Base-by-base conservation (phyloP, 1,284 basidiomycete genomes). In the Peniophora sp. region DNA sequence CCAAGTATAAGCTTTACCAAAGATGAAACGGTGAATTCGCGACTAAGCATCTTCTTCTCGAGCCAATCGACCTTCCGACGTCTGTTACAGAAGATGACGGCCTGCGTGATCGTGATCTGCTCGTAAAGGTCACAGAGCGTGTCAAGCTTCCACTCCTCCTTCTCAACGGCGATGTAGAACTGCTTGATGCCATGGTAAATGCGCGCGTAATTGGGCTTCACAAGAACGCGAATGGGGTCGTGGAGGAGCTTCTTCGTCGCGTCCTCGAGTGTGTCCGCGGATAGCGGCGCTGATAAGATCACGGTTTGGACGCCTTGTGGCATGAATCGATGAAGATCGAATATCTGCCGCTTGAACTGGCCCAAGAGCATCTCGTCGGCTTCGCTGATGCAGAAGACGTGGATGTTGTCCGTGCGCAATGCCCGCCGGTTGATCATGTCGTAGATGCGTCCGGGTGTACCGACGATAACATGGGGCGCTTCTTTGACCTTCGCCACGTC, bases 161-260 rank as follows among this genome's bases (percentile, higher is more conserved):
- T 92, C 71, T 93, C 90, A 52, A 93, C 89, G 53, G 89, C 90
- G 59, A 94, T 90, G 75, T 90, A 92, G 75, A 93, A 93, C 69
- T 94, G 91, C 73, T 92, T 92, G 77, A 93, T 92, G 85, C 89
- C 90, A 69, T 93, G 89, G 49, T 93, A 81, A 34, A 89, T 92
- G 63, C 92, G 70, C 69, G 94, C 90, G 66, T 93, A 90, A 60
- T 87, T n/a, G n/a, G n/a, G 77, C 84, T 94, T 93, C 73, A 94
- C 90, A 61, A 94, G 83, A 63, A 94, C 93, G 54, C 89, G 80
- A 68, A 94, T 79, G 55, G 92, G 91, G 63, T 94, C 91, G 60
- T 88, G 83, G 91, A 94, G 93, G 75, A 95, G 93, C 73, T 93
- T 94, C 73, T 90, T 92, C 63, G 89, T 91, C n/a, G n/a, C n/a